These are phyloP conservation scores for Lachancea quebecensis DNA, from an alignment of 805 yeast genomes.

Conservation along the genomic window DNA sequence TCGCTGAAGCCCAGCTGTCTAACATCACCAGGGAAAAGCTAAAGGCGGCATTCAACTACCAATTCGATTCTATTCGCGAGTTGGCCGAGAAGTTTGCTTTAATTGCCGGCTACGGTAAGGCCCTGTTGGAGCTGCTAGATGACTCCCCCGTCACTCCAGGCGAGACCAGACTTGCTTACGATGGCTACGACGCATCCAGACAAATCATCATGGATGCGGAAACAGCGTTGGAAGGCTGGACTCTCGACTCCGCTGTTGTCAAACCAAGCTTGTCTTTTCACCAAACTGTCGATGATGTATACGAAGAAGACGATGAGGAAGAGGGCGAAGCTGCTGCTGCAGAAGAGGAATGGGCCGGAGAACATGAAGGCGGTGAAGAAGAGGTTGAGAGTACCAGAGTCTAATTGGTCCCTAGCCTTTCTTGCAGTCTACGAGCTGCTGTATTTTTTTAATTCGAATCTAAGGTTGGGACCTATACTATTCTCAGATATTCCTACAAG, in stretches of 20 bases:
- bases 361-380: conserved; percentile 15
- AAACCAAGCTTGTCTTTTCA: conserved; percentile 88
- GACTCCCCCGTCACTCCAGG: conserved; percentile 98
- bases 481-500: neutral
- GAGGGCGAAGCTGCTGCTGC: conserved; percentile 37
- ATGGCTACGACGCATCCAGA: conserved; percentile 96
- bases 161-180: conserved; percentile 97
- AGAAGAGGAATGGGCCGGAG: conserved; percentile 28
- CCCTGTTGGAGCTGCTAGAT: conserved; percentile 88
- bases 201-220: conserved; percentile 97
- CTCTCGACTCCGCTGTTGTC: conserved; percentile 89
- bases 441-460: neutral
- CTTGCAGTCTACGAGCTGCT: neutral
- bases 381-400: conserved; percentile 6
- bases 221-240: conserved; percentile 93
- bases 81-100: conserved; percentile 92
- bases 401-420: neutral
- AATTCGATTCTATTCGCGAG: conserved; percentile 92
- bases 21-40: conserved; percentile 97
- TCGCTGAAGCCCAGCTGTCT: conserved; percentile 97
- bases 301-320: conserved; percentile 42
- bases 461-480: neutral
- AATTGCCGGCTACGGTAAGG: conserved; percentile 98
- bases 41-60: conserved; percentile 95
- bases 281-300: conserved; percentile 60